Evolutionary conservation across 805 yeast species (phyloP).

Genomic region (Metschnikowia similis): DNA sequence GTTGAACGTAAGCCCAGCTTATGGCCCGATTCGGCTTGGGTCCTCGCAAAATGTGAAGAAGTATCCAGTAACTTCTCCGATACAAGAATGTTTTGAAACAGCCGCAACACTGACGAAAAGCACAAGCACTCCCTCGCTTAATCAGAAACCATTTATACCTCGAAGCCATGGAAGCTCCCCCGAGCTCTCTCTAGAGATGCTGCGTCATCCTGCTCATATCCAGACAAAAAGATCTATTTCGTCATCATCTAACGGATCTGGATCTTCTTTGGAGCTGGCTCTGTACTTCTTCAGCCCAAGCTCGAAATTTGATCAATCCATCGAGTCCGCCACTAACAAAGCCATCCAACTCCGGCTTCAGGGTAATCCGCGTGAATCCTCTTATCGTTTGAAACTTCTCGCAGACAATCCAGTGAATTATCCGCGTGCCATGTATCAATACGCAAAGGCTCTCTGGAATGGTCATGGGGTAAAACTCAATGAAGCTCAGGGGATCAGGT

Average conservation of each 20-base stretch:
- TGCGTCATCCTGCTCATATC: slow-evolving; percentile 7
- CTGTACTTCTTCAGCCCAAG: slow-evolving; percentile 6
- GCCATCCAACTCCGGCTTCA: slow-evolving; percentile 50
- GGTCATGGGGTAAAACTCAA: slow-evolving; percentile 68
- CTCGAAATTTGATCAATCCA: slow-evolving; percentile 18
- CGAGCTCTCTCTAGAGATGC: slow-evolving; percentile 4
- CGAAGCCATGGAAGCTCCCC: not conserved
- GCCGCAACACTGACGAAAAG: slow-evolving; percentile 2
- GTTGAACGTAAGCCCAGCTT: not conserved
- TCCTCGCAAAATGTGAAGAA: not conserved
- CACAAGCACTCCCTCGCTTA: not conserved
- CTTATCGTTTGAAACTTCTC: slow-evolving; percentile 62
- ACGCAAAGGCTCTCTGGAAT: slow-evolving; percentile 60
- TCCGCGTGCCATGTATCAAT: slow-evolving; percentile 58
- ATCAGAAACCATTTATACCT: not conserved
- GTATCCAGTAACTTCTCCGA: slow-evolving; percentile 5
- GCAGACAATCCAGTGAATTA: slow-evolving; percentile 58
- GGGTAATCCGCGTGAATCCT: slow-evolving; percentile 64
- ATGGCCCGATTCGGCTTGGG: not conserved
- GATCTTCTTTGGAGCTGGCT: slow-evolving; percentile 3
- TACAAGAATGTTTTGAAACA: not conserved
- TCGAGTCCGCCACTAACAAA: slow-evolving; percentile 34
- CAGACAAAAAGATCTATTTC: slow-evolving; percentile 4
- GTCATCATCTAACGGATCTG: slow-evolving; percentile 9
- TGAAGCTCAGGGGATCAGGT: slow-evolving; percentile 48